These are phyloP conservation scores for Macrolepiota albuminosa DNA, from an alignment of 768 basidiomycete genomes.

Conservation along the genomic window DNA sequence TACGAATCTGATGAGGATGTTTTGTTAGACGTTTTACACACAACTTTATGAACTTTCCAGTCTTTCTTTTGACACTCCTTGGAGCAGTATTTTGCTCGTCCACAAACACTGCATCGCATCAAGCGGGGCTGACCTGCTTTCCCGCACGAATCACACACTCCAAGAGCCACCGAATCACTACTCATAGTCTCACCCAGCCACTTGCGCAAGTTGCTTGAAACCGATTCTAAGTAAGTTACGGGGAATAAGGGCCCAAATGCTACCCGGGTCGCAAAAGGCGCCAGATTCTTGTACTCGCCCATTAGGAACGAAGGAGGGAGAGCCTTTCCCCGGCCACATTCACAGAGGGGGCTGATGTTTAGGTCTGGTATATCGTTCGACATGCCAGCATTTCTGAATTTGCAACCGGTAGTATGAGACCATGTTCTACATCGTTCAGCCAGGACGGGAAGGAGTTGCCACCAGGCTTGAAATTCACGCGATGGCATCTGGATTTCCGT, in stretches of 20 bases:
- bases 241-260: constrained; percentile 53
- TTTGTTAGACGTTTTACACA: constrained; percentile 5
- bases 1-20: background rate
- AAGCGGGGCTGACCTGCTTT: constrained; percentile 23
- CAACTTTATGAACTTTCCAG: constrained; percentile 23
- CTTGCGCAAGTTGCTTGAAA: constrained; percentile 10
- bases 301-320: constrained; percentile 29
- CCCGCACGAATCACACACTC: constrained; percentile 23
- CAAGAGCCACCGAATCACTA: background rate
- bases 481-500: constrained; percentile 15
- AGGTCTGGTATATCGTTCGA: constrained; percentile 33
- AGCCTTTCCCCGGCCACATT: constrained; percentile 48
- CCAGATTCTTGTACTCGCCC: constrained; percentile 32
- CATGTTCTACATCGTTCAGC: constrained; percentile 52
- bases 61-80: constrained; percentile 29
- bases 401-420: constrained; percentile 43
- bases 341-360: constrained; percentile 40
- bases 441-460: constrained; percentile 43
- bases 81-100: constrained; percentile 29
- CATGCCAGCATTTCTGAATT: constrained; percentile 34
- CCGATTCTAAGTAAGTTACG: constrained; percentile 41
- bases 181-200: background rate
- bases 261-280: constrained; percentile 40
- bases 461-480: constrained; percentile 36
- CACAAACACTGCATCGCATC: constrained; percentile 24